Evolutionary conservation across 2,329 filamentous ascomycete species (phyloP), one percentile per base, ranked within the genome.

Genomic region (Fusarium keratoplasticum): DNA sequence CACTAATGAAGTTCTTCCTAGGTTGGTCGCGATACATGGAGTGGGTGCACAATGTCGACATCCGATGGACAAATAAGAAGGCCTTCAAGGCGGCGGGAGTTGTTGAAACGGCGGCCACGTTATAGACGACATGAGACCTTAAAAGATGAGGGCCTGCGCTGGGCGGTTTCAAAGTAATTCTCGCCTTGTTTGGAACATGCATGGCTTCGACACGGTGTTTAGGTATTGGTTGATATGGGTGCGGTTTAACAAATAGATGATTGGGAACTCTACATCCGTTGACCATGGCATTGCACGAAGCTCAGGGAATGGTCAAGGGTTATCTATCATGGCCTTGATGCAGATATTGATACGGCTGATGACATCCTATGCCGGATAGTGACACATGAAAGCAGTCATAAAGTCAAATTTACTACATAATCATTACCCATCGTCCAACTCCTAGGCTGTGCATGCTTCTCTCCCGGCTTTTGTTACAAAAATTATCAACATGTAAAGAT

Each of bases 11-110:
- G 4, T 36, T 33, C 47, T 35, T n/a, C 69, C 1, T 77, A 98
- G 95, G 95, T 76, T 98, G 96, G 95, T 93, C 92, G 25, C 92
- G 93, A 79, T 97, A 95, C 81, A 98, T 98, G 95, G 91, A 95
- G 82, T 98, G 95, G 95, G 92, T 94, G 82, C 96, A 98, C 81
- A 83, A 88, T 69, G 92, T 97, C 65, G 93, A 97, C 70, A 87
- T 98, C 50, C 83, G 82, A 72, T 89, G 87, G 84, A 90, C 90
- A 66, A 92, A 87, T 81, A 91, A 92, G 79, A 87, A 85, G 71
- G 81, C 86, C 0, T 94, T 93, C 83, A 90, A 89, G 78, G 88
- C 85, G n/a, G 85, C 87, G 2, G 93, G 93, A 31, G 89, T 87
- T 10, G 86, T 89, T n/a, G 89, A 89, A 77, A 91, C 90, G 9